phyloP scores from a whole-genome alignment of 2,329 filamentous ascomycete genomes.

The Penicillium sclerotigenum region DNA sequence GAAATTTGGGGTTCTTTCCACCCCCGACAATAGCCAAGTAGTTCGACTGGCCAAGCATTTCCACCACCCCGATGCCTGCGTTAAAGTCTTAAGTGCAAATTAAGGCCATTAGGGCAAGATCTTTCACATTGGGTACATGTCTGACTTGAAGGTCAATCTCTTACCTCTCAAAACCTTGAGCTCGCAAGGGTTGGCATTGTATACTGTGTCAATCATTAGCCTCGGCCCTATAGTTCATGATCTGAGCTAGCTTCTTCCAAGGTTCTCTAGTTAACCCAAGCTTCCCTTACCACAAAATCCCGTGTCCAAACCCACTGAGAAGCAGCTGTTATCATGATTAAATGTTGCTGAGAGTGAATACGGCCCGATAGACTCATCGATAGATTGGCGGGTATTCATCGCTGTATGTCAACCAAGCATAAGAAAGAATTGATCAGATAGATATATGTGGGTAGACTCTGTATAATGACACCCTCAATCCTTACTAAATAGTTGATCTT shows the following conservation, averaged over 20 bases:
- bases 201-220: slow-evolving; percentile 52
- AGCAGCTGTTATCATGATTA: slow-evolving; percentile 80
- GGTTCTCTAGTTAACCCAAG: neutral
- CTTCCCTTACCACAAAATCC: slow-evolving; percentile 72
- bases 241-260: neutral
- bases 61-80: slow-evolving; percentile 74
- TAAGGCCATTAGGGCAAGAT: neutral
- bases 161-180: slow-evolving; percentile 62
- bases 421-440: neutral
- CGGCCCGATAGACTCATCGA: slow-evolving; percentile 72
- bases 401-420: slow-evolving; percentile 21
- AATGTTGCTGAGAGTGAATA: slow-evolving; percentile 80
- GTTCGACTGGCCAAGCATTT: slow-evolving; percentile 84
- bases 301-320: slow-evolving; percentile 79
- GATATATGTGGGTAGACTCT: neutral
- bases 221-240: slow-evolving; percentile 9
- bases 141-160: neutral
- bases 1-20: slow-evolving; percentile 78
- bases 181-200: slow-evolving; percentile 68
- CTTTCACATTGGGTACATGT: neutral
- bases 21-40: slow-evolving; percentile 88
- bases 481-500: neutral
- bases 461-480: neutral
- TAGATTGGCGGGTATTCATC: slow-evolving; percentile 88
- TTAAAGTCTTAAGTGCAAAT: slow-evolving; percentile 62